A percentile compares a stretch with the other conserved stretches of the same genome.
phyloP scores from a whole-genome alignment of 2,329 filamentous ascomycete genomes.

The Xylariaceae sp. region DNA sequence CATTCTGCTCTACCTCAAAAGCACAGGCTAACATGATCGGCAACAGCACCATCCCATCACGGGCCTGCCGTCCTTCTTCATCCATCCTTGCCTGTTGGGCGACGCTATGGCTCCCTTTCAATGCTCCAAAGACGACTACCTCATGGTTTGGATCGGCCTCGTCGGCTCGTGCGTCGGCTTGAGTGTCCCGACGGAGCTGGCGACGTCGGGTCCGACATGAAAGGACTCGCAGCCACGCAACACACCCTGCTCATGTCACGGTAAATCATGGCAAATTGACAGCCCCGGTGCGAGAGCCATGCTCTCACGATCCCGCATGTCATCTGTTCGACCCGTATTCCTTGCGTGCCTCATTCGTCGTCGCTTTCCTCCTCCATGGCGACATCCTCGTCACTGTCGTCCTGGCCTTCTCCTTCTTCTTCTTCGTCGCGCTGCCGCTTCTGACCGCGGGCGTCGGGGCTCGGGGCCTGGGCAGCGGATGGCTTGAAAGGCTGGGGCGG shows the following conservation, averaged over 20 bases:
- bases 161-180: slow-evolving; percentile 79
- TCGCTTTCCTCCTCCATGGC: slow-evolving; percentile 39
- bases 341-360: slow-evolving; percentile 13
- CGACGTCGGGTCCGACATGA: slow-evolving; percentile 29
- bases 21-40: too few relatives aligned
- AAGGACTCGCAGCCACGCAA: not conserved
- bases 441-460: slow-evolving; percentile 57
- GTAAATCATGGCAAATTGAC: too few relatives aligned
- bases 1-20: slow-evolving; percentile 36
- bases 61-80: slow-evolving; percentile 77
- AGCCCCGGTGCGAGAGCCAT: too few relatives aligned
- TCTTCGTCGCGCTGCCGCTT: slow-evolving; percentile 73
- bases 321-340: not conserved
- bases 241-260: not conserved
- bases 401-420: slow-evolving; percentile 60
- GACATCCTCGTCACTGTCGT: slow-evolving; percentile 63
- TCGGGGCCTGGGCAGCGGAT: slow-evolving; percentile 49
- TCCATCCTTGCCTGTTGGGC: slow-evolving; percentile 88
- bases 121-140: slow-evolving; percentile 65
- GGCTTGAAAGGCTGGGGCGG: slow-evolving; percentile 47
- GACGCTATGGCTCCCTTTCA: slow-evolving; percentile 71
- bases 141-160: slow-evolving; percentile 86
- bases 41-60: slow-evolving; percentile 77
- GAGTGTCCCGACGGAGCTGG: slow-evolving; percentile 71
- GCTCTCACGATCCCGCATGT: too few relatives aligned